Evolutionary conservation across 352 stramenopile species (phyloP).

Genomic region (Globisporangium camurandrum): DNA sequence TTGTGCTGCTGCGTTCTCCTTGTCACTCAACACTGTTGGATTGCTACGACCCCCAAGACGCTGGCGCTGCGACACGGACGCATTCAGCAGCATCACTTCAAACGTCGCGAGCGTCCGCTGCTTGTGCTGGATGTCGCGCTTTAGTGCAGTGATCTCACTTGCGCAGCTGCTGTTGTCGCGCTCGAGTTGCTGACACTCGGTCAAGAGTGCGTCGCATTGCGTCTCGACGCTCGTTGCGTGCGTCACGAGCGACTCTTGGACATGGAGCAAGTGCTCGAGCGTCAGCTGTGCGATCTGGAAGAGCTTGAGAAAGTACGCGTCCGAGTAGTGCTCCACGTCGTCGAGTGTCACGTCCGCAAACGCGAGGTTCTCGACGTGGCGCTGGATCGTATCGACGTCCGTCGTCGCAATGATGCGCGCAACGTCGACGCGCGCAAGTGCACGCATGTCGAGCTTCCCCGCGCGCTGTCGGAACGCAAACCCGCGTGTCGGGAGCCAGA

Average conservation of each 20-base stretch:
- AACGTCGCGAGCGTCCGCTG: constrained; percentile 76
- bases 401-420: constrained; percentile 67
- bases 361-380: constrained; percentile 69
- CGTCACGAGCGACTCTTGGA: constrained; percentile 70
- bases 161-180: constrained; percentile 54
- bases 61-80: constrained; percentile 23
- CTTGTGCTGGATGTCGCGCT: constrained; percentile 74
- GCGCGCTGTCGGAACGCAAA: constrained; percentile 71
- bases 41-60: constrained; percentile 7
- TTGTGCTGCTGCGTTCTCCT: constrained; percentile 29
- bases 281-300: constrained; percentile 84
- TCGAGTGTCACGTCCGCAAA: constrained; percentile 80
- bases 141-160: constrained; percentile 48
- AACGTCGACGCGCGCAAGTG: constrained; percentile 62
- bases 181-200: constrained; percentile 57
- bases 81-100: constrained; percentile 72
- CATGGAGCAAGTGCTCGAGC: constrained; percentile 76
- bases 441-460: constrained; percentile 66
- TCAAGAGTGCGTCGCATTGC: constrained; percentile 54
- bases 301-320: constrained; percentile 81
- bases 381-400: constrained; percentile 68
- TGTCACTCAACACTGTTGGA: constrained; percentile 12
- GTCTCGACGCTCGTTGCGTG: constrained; percentile 60
- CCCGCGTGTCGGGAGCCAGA: constrained; percentile 64
- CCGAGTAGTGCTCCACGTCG: constrained; percentile 79